Base-by-base conservation (phyloP, 495 filamentous ascomycete genomes). In the Trichodelitschia bisporula region DNA sequence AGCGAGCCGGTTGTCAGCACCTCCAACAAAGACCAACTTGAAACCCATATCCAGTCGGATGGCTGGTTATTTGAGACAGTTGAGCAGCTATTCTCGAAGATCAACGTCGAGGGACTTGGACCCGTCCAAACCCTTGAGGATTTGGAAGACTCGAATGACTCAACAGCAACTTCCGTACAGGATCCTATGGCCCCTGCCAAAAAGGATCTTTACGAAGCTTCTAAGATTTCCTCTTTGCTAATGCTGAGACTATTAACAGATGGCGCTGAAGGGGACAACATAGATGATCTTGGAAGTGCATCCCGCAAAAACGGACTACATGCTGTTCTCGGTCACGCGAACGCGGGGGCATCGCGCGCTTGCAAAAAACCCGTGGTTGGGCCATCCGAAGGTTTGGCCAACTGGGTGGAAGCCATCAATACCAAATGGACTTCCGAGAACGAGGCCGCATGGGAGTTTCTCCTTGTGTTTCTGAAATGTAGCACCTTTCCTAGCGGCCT, bases 251-350 rank as follows among this genome's bases (percentile, higher is more conserved):
- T n/a, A n/a, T n/a, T n/a, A n/a, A n/a, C n/a, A n/a, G n/a, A n/a
- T n/a, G 37, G 26, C 26, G 20, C 14, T 18, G 15, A 10, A 5
- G 15, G 15, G n/a, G 41, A 47, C 19, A 20, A 32, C 8, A 30
- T 43, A 4, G 39, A 45, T 18, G 10, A 26, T 1, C 15, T 41
- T 11, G 40, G 34, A 8, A 35, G 36, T 3, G 34, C 33, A 17
- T 38, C 42, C 3, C 36, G 39, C 25, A 37, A 48, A 30, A 37
- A 66, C 51, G 47, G 73, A 43, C 51, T 84, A 6, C 63, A 72
- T 10, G 68, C 76, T 3, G 86, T 90, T 36, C 58, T 84, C 3
- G 77, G 82, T 30, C 69, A 83, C 41, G 69, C 77, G 1, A 77
- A 72, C 32, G 60, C 68, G 9, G 59, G 62, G 8, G 49, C 59